Conservation (phyloP, 148 eudicot species). For the Oxyria digyna region DNA sequence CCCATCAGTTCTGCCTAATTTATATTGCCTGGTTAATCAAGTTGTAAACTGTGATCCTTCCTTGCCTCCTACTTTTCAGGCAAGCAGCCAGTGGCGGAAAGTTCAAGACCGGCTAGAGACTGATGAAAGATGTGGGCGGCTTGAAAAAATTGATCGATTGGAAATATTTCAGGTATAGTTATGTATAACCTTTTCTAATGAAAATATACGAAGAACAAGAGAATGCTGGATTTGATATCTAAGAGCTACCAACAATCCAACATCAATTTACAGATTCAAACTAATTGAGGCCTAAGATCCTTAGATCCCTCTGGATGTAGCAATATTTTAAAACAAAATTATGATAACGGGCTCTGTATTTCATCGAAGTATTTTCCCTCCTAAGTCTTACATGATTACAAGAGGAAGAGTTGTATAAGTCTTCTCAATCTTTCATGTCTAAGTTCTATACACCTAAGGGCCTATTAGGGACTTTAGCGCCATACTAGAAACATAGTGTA, state of each 20-base stretch:
- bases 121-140: constrained; percentile 85
- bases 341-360: background rate
- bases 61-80: constrained; percentile 28
- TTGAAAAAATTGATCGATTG: constrained; percentile 82
- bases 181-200: constrained; percentile 10
- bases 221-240: background rate
- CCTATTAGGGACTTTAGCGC: background rate
- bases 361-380: background rate
- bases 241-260: background rate
- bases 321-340: background rate
- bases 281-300: background rate
- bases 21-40: background rate
- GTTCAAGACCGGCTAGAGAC: constrained; percentile 88
- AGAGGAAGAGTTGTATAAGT: background rate
- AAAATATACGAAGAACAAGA: background rate
- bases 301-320: background rate
- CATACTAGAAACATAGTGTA: background rate
- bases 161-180: constrained; percentile 72
- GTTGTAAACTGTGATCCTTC: background rate
- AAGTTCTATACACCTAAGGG: background rate
- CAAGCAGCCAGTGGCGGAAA: constrained; percentile 95
- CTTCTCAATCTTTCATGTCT: background rate
- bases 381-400: background rate
- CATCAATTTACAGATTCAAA: background rate
- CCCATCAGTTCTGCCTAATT: background rate